Conservation (phyloP, 139 green algal genomes). For the Trebouxia sp. region DNA sequence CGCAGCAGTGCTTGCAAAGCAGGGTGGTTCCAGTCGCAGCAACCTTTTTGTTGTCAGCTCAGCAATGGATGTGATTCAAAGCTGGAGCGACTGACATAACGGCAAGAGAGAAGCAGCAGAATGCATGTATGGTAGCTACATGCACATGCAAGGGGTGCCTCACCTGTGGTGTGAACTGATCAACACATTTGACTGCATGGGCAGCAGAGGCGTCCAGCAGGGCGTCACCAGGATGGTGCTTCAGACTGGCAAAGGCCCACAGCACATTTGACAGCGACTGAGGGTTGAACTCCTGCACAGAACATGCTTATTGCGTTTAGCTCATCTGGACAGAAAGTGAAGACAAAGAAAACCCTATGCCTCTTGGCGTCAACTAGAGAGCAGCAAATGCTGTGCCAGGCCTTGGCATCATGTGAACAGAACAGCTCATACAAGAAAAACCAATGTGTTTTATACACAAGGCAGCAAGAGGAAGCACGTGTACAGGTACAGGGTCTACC, state of each 20-base stretch:
- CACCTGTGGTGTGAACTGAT: slow-evolving; percentile 26
- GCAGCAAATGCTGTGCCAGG: no score
- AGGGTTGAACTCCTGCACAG: slow-evolving; percentile 34
- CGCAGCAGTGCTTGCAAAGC: background rate
- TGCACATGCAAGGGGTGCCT: background rate
- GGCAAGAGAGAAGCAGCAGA: background rate
- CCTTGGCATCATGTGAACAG: no score
- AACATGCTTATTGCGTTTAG: no score
- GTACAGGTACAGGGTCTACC: no score
- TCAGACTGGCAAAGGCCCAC: slow-evolving; percentile 40
- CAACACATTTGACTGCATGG: background rate
- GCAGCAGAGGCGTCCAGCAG: slow-evolving; percentile 34
- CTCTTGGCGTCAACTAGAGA: no score
- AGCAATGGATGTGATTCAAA: background rate
- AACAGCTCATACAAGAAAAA: no score
- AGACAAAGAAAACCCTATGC: no score
- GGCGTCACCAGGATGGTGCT: slow-evolving; percentile 29
- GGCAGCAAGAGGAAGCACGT: no score
- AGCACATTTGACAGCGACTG: slow-evolving; percentile 41
- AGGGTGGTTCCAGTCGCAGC: background rate
- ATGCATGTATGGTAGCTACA: background rate
- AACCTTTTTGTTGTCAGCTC: background rate
- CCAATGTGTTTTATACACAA: no score
- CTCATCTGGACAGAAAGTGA: no score
- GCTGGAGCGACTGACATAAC: background rate